These are phyloP conservation scores for Pseudocercospora vitis DNA, from an alignment of 2,329 filamentous ascomycete genomes.

Conservation along the genomic window DNA sequence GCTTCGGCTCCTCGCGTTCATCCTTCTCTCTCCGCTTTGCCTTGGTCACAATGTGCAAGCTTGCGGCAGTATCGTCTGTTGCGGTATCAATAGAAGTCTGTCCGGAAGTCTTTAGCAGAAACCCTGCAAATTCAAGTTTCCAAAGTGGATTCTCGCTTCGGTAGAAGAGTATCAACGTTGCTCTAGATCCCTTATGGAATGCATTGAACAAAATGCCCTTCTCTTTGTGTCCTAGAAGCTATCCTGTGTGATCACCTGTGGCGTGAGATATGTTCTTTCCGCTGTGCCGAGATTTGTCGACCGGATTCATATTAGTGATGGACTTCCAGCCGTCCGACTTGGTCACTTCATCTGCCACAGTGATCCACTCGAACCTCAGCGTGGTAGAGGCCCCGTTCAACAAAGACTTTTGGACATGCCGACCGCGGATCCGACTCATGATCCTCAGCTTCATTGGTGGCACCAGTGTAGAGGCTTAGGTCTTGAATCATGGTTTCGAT, in stretches of 20 bases:
- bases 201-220: not conserved
- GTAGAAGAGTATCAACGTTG: conserved; percentile 20
- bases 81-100: not conserved
- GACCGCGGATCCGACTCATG: no score
- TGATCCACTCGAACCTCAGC: conserved; percentile 17
- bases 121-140: conserved; percentile 5
- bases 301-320: no score
- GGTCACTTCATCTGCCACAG: not conserved
- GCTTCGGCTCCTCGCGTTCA: no score
- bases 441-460: no score
- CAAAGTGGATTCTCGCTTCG: conserved; percentile 16
- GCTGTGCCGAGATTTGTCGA: not conserved
- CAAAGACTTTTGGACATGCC: no score
- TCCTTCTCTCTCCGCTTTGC: no score
- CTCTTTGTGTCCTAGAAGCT: not conserved
- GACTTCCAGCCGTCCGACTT: no score
- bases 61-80: no score
- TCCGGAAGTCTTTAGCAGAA: not conserved
- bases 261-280: not conserved
- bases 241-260: not conserved
- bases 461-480: no score
- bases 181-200: not conserved
- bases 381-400: conserved; percentile 13
- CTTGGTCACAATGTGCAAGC: no score
- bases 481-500: no score